Conservation (phyloP, 306 rosid genomes). For the Trifolium repens region DNA sequence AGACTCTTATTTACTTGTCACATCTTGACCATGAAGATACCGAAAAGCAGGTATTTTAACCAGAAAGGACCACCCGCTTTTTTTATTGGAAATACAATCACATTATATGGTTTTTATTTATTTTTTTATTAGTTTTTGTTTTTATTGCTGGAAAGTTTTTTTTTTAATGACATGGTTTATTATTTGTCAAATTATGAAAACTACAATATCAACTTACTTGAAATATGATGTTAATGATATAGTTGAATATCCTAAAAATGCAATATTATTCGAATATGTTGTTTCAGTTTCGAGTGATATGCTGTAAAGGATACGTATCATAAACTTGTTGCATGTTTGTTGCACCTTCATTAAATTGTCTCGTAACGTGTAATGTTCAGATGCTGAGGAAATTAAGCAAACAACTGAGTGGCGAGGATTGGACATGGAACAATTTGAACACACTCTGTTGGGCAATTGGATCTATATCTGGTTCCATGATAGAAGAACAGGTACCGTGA, state of each 20-base stretch:
- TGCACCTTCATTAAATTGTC: conserved; percentile 7
- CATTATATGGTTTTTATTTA: conserved; percentile 7
- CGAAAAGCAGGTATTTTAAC: conserved; percentile 77
- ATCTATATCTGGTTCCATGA: conserved; percentile 98
- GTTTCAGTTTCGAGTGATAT: conserved; percentile 17
- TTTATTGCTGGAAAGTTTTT: not conserved
- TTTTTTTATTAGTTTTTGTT: not conserved
- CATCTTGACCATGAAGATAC: conserved; percentile 99
- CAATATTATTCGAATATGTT: not conserved
- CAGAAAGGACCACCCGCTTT: not conserved
- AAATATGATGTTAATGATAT: not conserved
- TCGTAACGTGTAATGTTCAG: conserved; percentile 49
- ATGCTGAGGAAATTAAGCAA: conserved; percentile 94
- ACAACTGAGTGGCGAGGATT: conserved; percentile 96
- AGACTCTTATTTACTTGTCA: conserved; percentile 92
- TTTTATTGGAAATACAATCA: conserved; percentile 11
- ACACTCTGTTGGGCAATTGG: conserved; percentile 99
- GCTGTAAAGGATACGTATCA: not conserved
- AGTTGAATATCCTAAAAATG: conserved; percentile 9
- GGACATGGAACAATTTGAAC: conserved; percentile 99
- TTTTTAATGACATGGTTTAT: conserved; percentile 11
- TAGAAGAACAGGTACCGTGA: conserved; percentile 86
- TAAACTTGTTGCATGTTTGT: not conserved
- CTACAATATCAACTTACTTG: conserved; percentile 1
- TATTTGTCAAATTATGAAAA: not conserved